These are phyloP conservation scores for Corylus heterophylla DNA, from an alignment of 306 rosid species.

Conservation along the genomic window DNA sequence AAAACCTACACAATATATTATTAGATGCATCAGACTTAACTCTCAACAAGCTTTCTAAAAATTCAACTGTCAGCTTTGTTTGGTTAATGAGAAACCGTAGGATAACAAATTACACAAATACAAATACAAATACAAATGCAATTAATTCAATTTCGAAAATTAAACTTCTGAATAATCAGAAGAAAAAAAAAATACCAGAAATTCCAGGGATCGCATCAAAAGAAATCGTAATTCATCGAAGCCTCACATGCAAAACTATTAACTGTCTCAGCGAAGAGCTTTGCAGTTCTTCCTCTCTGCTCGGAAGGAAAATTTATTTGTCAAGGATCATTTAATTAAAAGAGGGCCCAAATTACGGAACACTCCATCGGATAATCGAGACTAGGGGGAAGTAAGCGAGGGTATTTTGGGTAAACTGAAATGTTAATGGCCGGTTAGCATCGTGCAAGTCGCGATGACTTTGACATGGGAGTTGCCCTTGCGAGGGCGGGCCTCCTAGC, in stretches of 20 bases:
- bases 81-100: not conserved
- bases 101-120: not conserved
- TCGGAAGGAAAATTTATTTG: not conserved
- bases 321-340: not conserved
- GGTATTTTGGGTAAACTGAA: not conserved
- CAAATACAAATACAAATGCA: not conserved
- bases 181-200: not conserved
- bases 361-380: accelerated
- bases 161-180: not conserved
- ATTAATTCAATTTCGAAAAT: not conserved
- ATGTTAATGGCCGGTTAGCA: not conserved
- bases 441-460: slow-evolving; percentile 20
- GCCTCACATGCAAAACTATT: slow-evolving; percentile 2
- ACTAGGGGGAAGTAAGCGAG: not conserved
- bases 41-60: not conserved
- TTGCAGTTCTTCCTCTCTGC: slow-evolving; percentile 13
- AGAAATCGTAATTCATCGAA: not conserved
- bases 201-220: slow-evolving; percentile 15
- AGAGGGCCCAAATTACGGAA: not conserved
- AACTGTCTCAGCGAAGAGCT: not conserved
- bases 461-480: slow-evolving; percentile 23
- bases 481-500: not conserved
- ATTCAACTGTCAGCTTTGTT: not conserved
- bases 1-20: not conserved
- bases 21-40: not conserved